phyloP scores from a whole-genome alignment of 2,329 filamentous ascomycete species.

The Byssochlamys sp. region DNA sequence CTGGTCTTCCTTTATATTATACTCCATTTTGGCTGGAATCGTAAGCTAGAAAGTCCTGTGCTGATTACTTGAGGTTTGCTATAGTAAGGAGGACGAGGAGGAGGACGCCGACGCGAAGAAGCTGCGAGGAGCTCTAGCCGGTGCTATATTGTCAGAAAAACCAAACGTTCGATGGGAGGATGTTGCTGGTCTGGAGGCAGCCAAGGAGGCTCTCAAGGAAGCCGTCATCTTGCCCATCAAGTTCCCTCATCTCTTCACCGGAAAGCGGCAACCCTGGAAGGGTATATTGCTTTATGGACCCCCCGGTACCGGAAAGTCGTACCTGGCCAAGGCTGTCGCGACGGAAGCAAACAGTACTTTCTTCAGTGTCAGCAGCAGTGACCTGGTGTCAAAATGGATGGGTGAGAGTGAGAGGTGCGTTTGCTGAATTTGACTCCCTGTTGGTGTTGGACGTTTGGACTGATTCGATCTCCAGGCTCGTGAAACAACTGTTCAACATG shows the following conservation, averaged over 20 bases:
- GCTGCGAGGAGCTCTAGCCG: slow-evolving; percentile 76
- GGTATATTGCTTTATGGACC: slow-evolving; percentile 93
- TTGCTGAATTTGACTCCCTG: not conserved
- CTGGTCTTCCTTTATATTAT: slow-evolving; percentile 3
- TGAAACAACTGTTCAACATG: slow-evolving; percentile 95
- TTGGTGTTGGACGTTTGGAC: not conserved
- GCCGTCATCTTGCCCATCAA: slow-evolving; percentile 96
- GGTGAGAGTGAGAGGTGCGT: slow-evolving; percentile 87
- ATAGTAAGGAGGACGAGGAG: slow-evolving; percentile 43
- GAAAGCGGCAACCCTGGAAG: slow-evolving; percentile 96
- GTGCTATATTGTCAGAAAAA: slow-evolving; percentile 87
- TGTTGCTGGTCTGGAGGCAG: slow-evolving; percentile 83
- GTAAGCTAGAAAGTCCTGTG: not conserved
- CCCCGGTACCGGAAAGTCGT: slow-evolving; percentile 94
- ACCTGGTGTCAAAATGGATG: slow-evolving; percentile 99
- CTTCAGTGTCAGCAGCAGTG: slow-evolving; percentile 95
- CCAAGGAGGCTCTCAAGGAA: slow-evolving; percentile 95
- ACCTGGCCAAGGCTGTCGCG: slow-evolving; percentile 91
- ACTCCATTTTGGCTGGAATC: not conserved
- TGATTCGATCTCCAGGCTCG: slow-evolving; percentile 50
- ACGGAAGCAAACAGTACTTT: slow-evolving; percentile 98
- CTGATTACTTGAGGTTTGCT: slow-evolving; percentile 3
- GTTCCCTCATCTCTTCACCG: slow-evolving; percentile 90
- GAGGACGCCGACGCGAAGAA: slow-evolving; percentile 92
- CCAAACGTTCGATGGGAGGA: slow-evolving; percentile 98